Evolutionary conservation across 768 basidiomycete genomes (phyloP), one percentile per base, ranked within the genome.

Genomic region (Termitomyces sp.): DNA sequence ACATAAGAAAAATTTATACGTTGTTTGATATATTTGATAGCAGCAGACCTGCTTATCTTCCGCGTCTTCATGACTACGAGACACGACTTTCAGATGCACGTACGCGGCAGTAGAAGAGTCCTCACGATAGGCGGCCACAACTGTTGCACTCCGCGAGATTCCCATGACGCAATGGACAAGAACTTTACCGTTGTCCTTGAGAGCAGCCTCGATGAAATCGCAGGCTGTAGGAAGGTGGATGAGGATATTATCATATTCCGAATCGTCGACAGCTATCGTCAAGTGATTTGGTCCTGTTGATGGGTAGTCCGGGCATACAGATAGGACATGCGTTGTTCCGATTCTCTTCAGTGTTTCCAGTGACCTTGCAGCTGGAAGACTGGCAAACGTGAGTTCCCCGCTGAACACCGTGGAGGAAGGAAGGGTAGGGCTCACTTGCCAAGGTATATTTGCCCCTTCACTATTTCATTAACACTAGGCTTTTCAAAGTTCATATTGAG

Each of bases 161-260:
- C 88, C 89, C 81, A 88, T 86, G 10, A 84, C 73, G 65, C 88
- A 90, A 60, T 90, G 88, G 15, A 90, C 84, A 10, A 90, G 77
- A 5, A 89, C 81, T 47, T 73, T 77, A 0, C 86, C 86, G 26
- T 79, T 78, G 1, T 65, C 39, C 9, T 72, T 67, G 41, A 90
- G 61, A 4, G 88, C 85, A 22, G 73, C 60, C 61, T 86, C 76
- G 31, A 91, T 88, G 67, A 88, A 91, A 15, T 64, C 68, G 64
- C 84, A 85, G 10, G 84, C 77, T 18, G 67, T 58, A 3, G 85
- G 82, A 2, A 91, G 73, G 62, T 87, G 79, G n/a, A 85, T 82
- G 16, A 90, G 79, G 26, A 91, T 75, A 42, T 82, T 74, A 22
- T 76, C 75, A 57, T 78, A 78, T 56, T 81, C 79, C 15, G 72